Conservation (phyloP, 2,329 filamentous ascomycete species). For the Arthrocladium fulminans region DNA sequence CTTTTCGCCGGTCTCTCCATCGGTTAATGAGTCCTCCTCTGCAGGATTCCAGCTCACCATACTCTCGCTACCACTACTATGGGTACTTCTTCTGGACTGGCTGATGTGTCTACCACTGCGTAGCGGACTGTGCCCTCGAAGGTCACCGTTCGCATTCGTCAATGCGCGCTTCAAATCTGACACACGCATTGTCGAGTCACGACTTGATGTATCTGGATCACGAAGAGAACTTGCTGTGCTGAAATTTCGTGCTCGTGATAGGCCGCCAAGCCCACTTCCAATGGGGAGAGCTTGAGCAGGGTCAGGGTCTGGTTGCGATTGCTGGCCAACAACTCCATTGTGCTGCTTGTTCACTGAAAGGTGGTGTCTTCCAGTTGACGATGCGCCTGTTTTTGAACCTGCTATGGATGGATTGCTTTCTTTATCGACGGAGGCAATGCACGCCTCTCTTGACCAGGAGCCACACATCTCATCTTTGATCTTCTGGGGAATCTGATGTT, state of each 20-base stretch:
- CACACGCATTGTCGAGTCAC: slow-evolving; percentile 39
- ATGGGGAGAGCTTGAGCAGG: slow-evolving; percentile 17
- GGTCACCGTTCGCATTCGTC: slow-evolving; percentile 30
- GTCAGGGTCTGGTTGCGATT: slow-evolving; percentile 19
- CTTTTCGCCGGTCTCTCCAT: slow-evolving; percentile 15
- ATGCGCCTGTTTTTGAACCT: slow-evolving; percentile 59
- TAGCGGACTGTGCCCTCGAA: slow-evolving; percentile 35
- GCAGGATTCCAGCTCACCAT: slow-evolving; percentile 32
- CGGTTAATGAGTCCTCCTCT: slow-evolving; percentile 16
- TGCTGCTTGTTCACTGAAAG: slow-evolving; percentile 16
- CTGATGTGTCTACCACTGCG: slow-evolving; percentile 22
- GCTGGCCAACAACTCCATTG: slow-evolving; percentile 17
- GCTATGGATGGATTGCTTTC: slow-evolving; percentile 62
- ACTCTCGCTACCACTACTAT: slow-evolving; percentile 36
- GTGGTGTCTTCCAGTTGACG: slow-evolving; percentile 22
- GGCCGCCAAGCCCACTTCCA: slow-evolving; percentile 4
- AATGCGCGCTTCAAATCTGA: slow-evolving; percentile 42
- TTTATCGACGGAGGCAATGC: slow-evolving; percentile 57
- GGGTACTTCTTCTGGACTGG: slow-evolving; percentile 22
- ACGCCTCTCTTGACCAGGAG: slow-evolving; percentile 70
- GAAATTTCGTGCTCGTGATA: slow-evolving; percentile 14
- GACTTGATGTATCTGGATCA: slow-evolving; percentile 29
- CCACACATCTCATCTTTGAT: slow-evolving; percentile 68
- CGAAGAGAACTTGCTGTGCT: slow-evolving; percentile 21
- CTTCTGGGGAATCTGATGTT: slow-evolving; percentile 53